Conservation (phyloP, 805 yeast species). For the Metschnikowia bowlesiae region DNA sequence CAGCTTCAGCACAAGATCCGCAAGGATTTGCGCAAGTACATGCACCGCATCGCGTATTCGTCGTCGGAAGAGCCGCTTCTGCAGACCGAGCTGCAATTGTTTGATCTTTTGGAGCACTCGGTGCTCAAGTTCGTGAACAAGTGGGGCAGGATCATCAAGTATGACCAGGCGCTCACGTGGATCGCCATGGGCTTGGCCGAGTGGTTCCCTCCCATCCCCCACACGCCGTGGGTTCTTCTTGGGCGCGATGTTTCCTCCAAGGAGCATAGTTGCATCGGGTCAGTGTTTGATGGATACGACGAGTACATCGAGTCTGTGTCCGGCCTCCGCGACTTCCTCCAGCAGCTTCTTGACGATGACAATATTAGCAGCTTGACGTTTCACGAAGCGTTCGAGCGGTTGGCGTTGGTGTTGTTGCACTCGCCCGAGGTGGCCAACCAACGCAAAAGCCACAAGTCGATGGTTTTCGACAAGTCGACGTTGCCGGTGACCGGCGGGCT, state of each 20-base stretch:
- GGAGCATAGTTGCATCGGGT: constrained; percentile 28
- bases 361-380: constrained; percentile 43
- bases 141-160: constrained; percentile 75
- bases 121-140: constrained; percentile 61
- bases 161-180: constrained; percentile 84
- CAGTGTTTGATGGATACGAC: constrained; percentile 35
- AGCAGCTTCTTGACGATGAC: constrained; percentile 25
- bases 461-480: constrained; percentile 30
- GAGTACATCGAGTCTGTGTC: constrained; percentile 33
- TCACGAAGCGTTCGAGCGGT: constrained; percentile 68
- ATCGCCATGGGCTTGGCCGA: constrained; percentile 83
- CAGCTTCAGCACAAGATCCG: constrained; percentile 35
- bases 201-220: constrained; percentile 71
- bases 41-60: constrained; percentile 40
- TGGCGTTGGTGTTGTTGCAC: constrained; percentile 71
- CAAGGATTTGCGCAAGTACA: constrained; percentile 59
- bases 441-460: constrained; percentile 6
- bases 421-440: constrained; percentile 50
- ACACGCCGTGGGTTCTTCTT: constrained; percentile 50
- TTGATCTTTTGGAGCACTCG: constrained; percentile 54
- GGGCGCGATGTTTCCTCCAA: constrained; percentile 43
- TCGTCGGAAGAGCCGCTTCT: constrained; percentile 25
- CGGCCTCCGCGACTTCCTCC: constrained; percentile 20
- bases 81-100: constrained; percentile 48
- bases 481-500: constrained; percentile 58